Evolutionary conservation across 2,329 filamentous ascomycete species (phyloP).

Genomic region (Diaporthe ampelina): DNA sequence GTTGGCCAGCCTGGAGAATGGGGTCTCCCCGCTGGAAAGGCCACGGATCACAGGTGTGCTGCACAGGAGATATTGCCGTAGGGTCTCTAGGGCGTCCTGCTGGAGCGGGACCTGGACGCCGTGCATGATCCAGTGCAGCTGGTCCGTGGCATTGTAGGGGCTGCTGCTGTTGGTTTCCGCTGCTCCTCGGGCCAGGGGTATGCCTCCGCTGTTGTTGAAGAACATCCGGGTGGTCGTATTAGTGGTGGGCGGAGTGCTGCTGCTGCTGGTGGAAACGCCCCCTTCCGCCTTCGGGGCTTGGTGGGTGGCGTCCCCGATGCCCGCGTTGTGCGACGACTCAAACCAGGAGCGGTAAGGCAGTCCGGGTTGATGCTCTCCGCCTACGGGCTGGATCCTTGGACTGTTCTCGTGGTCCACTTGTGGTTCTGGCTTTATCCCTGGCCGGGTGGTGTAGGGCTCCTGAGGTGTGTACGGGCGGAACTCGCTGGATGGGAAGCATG

Average conservation of each 20-base stretch:
- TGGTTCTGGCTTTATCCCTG: constrained; percentile 15
- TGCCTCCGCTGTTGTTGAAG: background rate
- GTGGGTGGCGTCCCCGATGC: background rate
- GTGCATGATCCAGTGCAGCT: background rate
- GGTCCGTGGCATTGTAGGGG: background rate
- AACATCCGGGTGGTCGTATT: background rate
- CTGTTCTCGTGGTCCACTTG: constrained; percentile 8
- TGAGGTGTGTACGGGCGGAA: background rate
- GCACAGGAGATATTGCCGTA: background rate
- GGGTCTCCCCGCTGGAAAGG: background rate
- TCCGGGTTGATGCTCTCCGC: background rate
- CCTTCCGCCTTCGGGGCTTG: background rate
- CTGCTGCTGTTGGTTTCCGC: background rate
- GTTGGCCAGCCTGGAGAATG: background rate
- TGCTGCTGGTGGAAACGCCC: background rate
- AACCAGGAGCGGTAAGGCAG: background rate
- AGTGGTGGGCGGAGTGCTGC: background rate
- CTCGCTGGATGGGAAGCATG: background rate
- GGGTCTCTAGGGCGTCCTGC: background rate
- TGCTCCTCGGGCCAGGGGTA: background rate
- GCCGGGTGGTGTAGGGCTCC: background rate
- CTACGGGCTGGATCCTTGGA: background rate
- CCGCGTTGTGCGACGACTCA: background rate
- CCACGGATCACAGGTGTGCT: background rate
- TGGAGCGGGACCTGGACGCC: background rate